A percentile compares a stretch with the other conserved stretches of the same genome.
Evolutionary conservation across 805 yeast species (phyloP).

Genomic region (Candida pseudoglaebosa): DNA sequence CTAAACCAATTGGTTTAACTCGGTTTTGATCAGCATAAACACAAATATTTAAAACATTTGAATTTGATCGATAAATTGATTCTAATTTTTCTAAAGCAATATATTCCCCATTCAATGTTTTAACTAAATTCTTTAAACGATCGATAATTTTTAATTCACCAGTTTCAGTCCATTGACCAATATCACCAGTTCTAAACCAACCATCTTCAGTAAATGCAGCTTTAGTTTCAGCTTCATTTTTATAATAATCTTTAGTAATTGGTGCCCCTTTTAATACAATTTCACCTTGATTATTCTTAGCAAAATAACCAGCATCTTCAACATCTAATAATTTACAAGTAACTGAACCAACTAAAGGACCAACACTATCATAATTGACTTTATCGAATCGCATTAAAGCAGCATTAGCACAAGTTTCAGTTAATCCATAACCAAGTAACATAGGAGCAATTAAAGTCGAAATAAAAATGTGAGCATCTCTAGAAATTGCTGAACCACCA

Average conservation of each 20-base stretch:
- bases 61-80: constrained; percentile 81
- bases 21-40: constrained; percentile 86
- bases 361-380: constrained; percentile 74
- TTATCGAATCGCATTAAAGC: constrained; percentile 60
- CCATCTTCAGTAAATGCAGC: constrained; percentile 75
- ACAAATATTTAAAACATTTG: constrained; percentile 75
- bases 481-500: constrained; percentile 90
- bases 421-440: constrained; percentile 93
- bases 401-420: constrained; percentile 93
- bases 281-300: constrained; percentile 92
- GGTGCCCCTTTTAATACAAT: constrained; percentile 72
- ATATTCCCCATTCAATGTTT: constrained; percentile 95
- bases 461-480: constrained; percentile 78
- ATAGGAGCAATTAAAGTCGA: constrained; percentile 74
- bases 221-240: constrained; percentile 76
- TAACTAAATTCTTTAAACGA: constrained; percentile 92
- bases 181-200: constrained; percentile 97
- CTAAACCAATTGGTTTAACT: constrained; percentile 89
- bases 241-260: constrained; percentile 73
- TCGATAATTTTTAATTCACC: constrained; percentile 86
- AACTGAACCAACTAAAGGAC: constrained; percentile 76
- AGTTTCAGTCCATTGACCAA: constrained; percentile 82
- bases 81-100: constrained; percentile 95
- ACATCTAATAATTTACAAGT: constrained; percentile 90
- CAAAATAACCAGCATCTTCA: constrained; percentile 84